Base-by-base conservation (phyloP, 2,329 filamentous ascomycete species). In the Tolypocladium inflatum region DNA sequence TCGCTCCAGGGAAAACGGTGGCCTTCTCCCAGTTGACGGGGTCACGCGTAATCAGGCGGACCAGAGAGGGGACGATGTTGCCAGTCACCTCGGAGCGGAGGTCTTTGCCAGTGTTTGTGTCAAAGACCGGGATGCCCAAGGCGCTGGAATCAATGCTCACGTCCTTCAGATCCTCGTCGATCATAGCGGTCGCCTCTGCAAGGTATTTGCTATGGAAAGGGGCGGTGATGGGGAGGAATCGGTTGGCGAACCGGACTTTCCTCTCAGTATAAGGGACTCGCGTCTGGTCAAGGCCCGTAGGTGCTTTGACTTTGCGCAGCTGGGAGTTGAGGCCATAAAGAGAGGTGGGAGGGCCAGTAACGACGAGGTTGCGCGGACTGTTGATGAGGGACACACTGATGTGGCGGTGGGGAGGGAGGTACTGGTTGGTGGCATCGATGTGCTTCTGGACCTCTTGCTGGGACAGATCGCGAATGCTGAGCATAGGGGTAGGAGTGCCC, bases 181-280 rank as follows among this genome's bases (percentile, higher is more conserved):
- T 91, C 66, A 91, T 81, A 60, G 86, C 82, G 33, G 89, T 91
- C 2, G 94, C 93, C 64, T 91, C 86, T 30, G 82, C 79, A 19
- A 99, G 85, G 71, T 97, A 97, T 61, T 91, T 88, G 81, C 94
- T 99, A 80, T 99, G 94, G 82, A 99, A 99, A 5, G 94, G 95
- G 11, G 94, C 91, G 1, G 93, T 97, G 73, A 99, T 99, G 53
- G 94, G 95, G 60, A 99, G 78, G 80, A 99, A 99, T 60, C 94
- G 88, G 78, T 97, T 97, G 61, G 91, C 90, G 66, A 99, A 99
- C 68, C 94, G 91, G 58, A 97, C 83, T 77, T 99, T 99, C 66
- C 94, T 89, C 76, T 99, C 88, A 0, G 93, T 97, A 78, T 91
- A 91, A 8, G 95, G 95, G 57, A 97, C 88, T 60, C 92, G 85